These are phyloP conservation scores for Thielaviopsis populi DNA, from an alignment of 2,329 filamentous ascomycete species.

Conservation along the genomic window DNA sequence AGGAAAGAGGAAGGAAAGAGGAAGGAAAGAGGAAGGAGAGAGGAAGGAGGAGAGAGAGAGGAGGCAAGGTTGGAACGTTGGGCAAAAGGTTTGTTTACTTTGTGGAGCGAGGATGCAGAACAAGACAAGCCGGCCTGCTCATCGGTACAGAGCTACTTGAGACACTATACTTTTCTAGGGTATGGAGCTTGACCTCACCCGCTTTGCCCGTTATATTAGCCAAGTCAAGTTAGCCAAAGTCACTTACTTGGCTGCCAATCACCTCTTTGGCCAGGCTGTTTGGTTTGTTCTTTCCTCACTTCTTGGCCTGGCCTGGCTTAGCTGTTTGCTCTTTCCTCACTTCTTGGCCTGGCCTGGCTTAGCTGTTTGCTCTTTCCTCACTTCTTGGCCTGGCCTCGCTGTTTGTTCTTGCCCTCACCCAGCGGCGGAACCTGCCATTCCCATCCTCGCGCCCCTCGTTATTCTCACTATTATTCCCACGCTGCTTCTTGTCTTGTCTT, in stretches of 20 bases:
- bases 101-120: not conserved
- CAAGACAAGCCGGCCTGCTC: not conserved
- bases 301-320: too few species aligned
- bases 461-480: not conserved
- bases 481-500: too few species aligned
- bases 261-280: not conserved
- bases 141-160: not conserved
- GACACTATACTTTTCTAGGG: not conserved
- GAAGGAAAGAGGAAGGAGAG: not conserved
- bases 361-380: not conserved
- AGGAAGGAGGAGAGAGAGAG: not conserved
- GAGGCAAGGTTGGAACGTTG: not conserved
- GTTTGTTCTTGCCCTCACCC: not conserved
- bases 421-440: not conserved
- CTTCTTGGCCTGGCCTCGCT: not conserved
- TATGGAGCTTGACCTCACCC: slow-evolving; percentile 19
- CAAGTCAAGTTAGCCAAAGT: not conserved
- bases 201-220: not conserved
- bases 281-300: not conserved
- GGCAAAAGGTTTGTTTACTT: not conserved
- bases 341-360: not conserved
- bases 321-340: too few species aligned
- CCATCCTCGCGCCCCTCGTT: not conserved
- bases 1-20: not conserved
- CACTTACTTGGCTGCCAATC: not conserved